Conservation (phyloP, 1,139 yeast genomes). For the Kodamaea alishanica region DNA sequence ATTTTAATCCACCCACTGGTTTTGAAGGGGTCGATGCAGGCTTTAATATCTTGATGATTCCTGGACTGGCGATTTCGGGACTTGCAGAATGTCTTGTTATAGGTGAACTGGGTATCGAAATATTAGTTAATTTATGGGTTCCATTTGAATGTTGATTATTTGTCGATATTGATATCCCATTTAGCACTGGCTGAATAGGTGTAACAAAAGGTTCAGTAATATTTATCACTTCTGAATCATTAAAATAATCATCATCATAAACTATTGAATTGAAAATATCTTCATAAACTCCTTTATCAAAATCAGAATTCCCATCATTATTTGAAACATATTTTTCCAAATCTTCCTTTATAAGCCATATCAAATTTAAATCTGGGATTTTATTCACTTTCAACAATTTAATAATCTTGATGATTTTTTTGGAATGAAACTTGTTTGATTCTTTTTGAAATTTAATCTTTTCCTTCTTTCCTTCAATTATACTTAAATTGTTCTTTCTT, state of each 20-base stretch:
- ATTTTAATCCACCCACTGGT: conserved; percentile 62
- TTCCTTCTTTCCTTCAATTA: conserved; percentile 42
- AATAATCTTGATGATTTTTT: conserved; percentile 33
- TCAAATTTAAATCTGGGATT: conserved; percentile 32
- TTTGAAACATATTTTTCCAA: conserved; percentile 37
- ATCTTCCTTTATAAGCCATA: conserved; percentile 40
- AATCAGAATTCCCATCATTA: conserved; percentile 39
- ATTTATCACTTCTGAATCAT: conserved; percentile 13
- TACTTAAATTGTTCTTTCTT: conserved; percentile 36
- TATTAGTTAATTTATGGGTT: background rate
- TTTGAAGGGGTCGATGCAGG: conserved; percentile 68
- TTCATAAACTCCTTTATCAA: conserved; percentile 41
- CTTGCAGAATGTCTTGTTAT: conserved; percentile 11
- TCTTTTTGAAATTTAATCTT: conserved; percentile 36
- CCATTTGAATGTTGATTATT: background rate
- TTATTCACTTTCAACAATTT: conserved; percentile 29
- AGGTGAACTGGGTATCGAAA: conserved; percentile 11
- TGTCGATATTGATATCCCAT: background rate
- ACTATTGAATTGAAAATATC: conserved; percentile 32
- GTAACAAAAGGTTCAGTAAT: background rate
- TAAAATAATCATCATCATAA: conserved; percentile 12
- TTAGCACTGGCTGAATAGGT: conserved; percentile 1
- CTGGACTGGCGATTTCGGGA: conserved; percentile 16
- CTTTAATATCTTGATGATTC: conserved; percentile 47
- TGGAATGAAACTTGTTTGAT: conserved; percentile 39